Evolutionary conservation across 2,329 filamentous ascomycete genomes (phyloP).

Genomic region (Fusarium devonianum): DNA sequence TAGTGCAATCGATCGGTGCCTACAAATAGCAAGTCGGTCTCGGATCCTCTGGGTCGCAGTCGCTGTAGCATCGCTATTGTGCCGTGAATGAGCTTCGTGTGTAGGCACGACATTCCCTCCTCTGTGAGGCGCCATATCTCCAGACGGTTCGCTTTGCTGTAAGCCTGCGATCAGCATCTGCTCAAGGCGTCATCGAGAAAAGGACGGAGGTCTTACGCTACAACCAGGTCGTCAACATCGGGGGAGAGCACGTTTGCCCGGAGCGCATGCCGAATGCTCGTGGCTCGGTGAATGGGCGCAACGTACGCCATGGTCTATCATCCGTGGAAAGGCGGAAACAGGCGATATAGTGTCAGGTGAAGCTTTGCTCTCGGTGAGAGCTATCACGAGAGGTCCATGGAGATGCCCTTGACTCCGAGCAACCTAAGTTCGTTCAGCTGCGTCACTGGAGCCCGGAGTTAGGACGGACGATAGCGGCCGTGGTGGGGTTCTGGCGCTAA

Average conservation of each 20-base stretch:
- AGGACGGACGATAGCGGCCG: constrained; percentile 32
- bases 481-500: constrained; percentile 31
- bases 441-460: constrained; percentile 41
- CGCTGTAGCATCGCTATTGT: constrained; percentile 85
- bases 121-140: constrained; percentile 79
- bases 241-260: constrained; percentile 77
- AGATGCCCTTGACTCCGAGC: constrained; percentile 12
- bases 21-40: constrained; percentile 87
- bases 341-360: constrained; percentile 10
- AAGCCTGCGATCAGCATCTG: constrained; percentile 41
- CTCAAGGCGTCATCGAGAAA: constrained; percentile 21
- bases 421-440: too few relatives aligned
- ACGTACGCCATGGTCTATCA: constrained; percentile 81
- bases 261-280: constrained; percentile 88
- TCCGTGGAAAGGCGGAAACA: constrained; percentile 4
- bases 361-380: constrained; percentile 36
- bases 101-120: constrained; percentile 69
- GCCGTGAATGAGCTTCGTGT: constrained; percentile 79
- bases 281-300: constrained; percentile 90
- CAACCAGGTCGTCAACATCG: constrained; percentile 81
- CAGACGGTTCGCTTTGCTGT: constrained; percentile 81
- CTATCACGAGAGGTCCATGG: constrained; percentile 41
- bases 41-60: constrained; percentile 75
- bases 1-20: constrained; percentile 91
- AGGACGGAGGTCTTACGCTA: constrained; percentile 71